Percentiles rank a stretch among this genome's conserved stretches.
phyloP scores from a whole-genome alignment of 129 eudicot species.

The Chrysanthemum makinoi region DNA sequence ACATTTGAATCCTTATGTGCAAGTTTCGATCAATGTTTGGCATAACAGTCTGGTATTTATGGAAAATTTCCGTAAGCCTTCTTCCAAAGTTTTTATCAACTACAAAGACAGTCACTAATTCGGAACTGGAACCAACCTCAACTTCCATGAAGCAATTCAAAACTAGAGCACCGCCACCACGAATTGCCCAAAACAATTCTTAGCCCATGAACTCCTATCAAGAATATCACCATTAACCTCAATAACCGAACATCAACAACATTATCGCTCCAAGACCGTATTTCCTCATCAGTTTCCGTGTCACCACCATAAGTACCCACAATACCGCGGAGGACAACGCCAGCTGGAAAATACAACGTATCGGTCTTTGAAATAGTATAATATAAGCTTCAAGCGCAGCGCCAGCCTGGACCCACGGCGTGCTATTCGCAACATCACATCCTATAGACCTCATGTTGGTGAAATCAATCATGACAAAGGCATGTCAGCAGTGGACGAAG shows the following conservation, averaged over 20 bases:
- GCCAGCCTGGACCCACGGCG: conserved; percentile 2
- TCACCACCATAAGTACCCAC: background rate
- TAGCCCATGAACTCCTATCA: background rate
- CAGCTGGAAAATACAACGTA: background rate
- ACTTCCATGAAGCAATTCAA: conserved; percentile 17
- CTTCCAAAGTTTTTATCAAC: conserved; percentile 4
- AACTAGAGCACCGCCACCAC: conserved; percentile 12
- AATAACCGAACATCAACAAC: background rate
- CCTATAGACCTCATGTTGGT: background rate
- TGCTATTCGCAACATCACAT: background rate
- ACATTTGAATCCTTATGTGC: conserved; percentile 11
- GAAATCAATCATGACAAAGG: conserved; percentile 7
- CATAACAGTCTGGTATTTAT: conserved; percentile 27
- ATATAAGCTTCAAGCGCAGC: background rate
- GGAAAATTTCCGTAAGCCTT: background rate
- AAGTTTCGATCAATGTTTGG: conserved; percentile 15
- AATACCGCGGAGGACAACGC: background rate
- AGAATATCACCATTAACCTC: background rate
- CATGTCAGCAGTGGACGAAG: background rate
- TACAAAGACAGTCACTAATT: background rate
- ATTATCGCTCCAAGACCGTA: background rate
- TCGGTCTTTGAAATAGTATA: background rate
- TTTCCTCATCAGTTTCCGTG: background rate
- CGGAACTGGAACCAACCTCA: conserved; percentile 7
- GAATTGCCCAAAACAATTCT: conserved; percentile 14